Conservation (phyloP, 2,329 filamentous ascomycete species). For the Samsoniella hepiali region DNA sequence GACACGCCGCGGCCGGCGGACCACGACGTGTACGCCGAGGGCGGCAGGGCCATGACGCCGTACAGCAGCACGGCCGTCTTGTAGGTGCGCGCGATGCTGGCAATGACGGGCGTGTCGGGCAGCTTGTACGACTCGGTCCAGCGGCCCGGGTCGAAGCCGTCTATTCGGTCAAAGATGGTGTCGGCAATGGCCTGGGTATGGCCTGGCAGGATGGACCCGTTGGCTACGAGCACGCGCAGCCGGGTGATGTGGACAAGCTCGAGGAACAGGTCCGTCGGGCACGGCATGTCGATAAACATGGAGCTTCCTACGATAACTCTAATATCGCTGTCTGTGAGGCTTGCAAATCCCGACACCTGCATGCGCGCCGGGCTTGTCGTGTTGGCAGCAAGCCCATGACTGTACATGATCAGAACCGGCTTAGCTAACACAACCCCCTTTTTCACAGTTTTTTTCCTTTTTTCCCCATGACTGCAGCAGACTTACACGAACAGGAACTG, state of each 20-base stretch:
- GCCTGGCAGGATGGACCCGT: not conserved
- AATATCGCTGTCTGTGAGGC: not conserved
- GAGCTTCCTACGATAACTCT: not conserved
- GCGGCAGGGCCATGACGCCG: not conserved
- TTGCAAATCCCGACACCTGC: not conserved
- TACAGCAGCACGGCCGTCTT: not conserved
- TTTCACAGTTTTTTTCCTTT: no score
- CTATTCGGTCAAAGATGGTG: not conserved
- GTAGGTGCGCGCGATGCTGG: not conserved
- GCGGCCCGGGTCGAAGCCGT: not conserved
- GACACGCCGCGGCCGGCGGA: no score
- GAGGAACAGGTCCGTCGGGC: not conserved
- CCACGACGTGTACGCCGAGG: not conserved
- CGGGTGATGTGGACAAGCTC: not conserved
- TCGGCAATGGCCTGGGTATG: not conserved
- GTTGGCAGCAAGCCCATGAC: slow-evolving; percentile 2
- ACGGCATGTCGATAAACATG: slow-evolving; percentile 4
- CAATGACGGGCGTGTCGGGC: not conserved
- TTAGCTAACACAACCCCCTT: no score
- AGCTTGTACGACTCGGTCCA: slow-evolving; percentile 1
- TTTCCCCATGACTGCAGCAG: not conserved
- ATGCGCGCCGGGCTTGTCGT: not conserved
- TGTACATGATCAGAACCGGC: not conserved
- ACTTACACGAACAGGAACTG: not conserved
- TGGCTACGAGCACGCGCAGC: not conserved